Evolutionary conservation across 1,139 yeast genomes (phyloP), one percentile per base, ranked within the genome.

Genomic region (Hansenula lynferdii): DNA sequence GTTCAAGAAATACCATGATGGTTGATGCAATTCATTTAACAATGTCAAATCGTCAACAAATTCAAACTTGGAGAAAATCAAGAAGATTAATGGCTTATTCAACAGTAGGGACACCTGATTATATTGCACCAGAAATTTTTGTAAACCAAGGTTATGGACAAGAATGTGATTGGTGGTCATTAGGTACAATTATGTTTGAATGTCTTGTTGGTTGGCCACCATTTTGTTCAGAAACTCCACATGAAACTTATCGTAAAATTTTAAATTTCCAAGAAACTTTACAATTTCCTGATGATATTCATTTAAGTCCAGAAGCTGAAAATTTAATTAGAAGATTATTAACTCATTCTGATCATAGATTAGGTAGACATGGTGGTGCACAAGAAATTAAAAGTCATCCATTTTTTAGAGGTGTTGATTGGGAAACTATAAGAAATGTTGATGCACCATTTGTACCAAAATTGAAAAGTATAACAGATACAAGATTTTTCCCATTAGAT

Each of bases 181-280:
- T 92, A 30, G 99, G 99, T 21, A 96, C 97, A 1, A 92, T 92
- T 59, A 92, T 92, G 99, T 92, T 86, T 65, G 99, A 92, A 69
- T 92, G 98, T 69, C 70, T 92, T 47, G 87, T 92, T 48, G 99
- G 99, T 16, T 92, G 98, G 97, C 98, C 99, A 18, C 99, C 99
- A 40, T 92, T 92, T 65, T 94, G 98, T 65, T 85, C 96, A 1
- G 98, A 92, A 59, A 87, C 97, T 6, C 97, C 98, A n/a, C 97
- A 90, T 53, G 98, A 92, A 54, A 92, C 98, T 0, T 92, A 92
- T 62, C 74, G 95, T 43, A 94, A 92, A 74, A 92, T 92, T 57
- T 70, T 94, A 58, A 86, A 89, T 61, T 94, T 97, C 90, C 94
- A 85, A 57, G 97, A 92, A 57, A 82, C 96, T 2, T 68, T 92